Percentiles rank a stretch among this genome's conserved stretches.
phyloP scores from a whole-genome alignment of 495 filamentous ascomycete species.

The Podospora sp. region DNA sequence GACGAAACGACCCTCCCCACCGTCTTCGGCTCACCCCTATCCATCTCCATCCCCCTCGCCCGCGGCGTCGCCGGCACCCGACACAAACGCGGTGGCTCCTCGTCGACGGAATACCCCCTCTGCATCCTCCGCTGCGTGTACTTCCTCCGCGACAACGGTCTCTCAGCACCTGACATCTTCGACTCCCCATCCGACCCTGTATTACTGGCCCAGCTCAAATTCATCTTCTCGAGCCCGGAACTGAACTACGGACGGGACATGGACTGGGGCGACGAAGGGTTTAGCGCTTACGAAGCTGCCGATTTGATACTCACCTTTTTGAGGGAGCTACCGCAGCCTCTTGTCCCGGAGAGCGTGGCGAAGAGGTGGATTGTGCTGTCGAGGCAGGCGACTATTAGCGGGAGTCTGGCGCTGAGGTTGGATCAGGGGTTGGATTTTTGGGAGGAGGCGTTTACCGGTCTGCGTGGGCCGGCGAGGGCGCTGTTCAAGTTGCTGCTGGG shows the following conservation, averaged over 20 bases:
- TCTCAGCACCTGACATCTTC: conserved; percentile 26
- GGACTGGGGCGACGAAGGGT: conserved; percentile 36
- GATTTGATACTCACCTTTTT: background rate
- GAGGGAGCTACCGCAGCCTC: background rate
- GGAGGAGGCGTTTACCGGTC: conserved; percentile 49
- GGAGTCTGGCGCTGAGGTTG: conserved; percentile 23
- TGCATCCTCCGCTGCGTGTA: conserved; percentile 49
- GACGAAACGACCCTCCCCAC: background rate
- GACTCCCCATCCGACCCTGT: background rate
- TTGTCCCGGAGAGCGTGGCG: background rate
- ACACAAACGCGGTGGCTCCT: conserved; percentile 41
- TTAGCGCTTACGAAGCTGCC: conserved; percentile 38
- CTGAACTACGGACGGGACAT: conserved; percentile 45
- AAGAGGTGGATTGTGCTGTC: conserved; percentile 8
- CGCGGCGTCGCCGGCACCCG: conserved; percentile 42
- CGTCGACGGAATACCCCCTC: conserved; percentile 44
- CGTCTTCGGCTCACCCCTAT: conserved; percentile 44
- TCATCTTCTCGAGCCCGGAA: conserved; percentile 36
- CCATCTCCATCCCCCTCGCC: conserved; percentile 44
- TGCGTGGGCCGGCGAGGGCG: conserved; percentile 40
- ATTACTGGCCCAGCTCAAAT: conserved; percentile 32
- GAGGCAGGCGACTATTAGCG: conserved; percentile 3
- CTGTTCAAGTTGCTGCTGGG: conserved; percentile 49
- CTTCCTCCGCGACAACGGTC: conserved; percentile 42
- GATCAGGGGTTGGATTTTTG: conserved; percentile 52